These are phyloP conservation scores for Diutina pseudorugosa DNA, from an alignment of 1,139 yeast species.

Conservation along the genomic window DNA sequence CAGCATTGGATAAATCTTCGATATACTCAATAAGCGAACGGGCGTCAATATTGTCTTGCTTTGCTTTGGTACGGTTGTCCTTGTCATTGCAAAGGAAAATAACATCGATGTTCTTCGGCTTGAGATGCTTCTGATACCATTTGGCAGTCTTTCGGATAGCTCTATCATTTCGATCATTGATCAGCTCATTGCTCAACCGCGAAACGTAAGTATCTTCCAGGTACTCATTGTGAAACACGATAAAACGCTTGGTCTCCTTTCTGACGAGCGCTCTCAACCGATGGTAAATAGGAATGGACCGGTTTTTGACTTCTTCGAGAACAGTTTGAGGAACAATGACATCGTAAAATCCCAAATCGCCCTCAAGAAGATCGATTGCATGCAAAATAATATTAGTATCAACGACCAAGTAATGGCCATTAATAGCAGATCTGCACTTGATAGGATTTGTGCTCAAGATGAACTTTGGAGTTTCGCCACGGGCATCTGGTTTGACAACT, in stretches of 20 bases:
- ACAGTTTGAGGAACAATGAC: conserved; percentile 91
- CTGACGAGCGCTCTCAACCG: conserved; percentile 69
- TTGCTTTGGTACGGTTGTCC: conserved; percentile 51
- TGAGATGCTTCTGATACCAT: conserved; percentile 65
- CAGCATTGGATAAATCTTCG: conserved; percentile 61
- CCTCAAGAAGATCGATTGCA: conserved; percentile 84
- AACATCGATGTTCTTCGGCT: conserved; percentile 30
- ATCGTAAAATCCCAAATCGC: conserved; percentile 66
- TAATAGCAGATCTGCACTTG: conserved; percentile 17
- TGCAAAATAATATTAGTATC: conserved; percentile 85
- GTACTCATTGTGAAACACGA: conserved; percentile 91
- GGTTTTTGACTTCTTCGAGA: conserved; percentile 81
- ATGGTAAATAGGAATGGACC: conserved; percentile 80
- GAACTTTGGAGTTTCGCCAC: conserved; percentile 38
- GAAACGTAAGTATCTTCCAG: conserved; percentile 55
- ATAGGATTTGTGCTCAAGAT: conserved; percentile 40
- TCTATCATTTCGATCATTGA: conserved; percentile 87
- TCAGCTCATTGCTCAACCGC: conserved; percentile 55
- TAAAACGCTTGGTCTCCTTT: conserved; percentile 72
- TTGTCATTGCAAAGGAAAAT: conserved; percentile 72
- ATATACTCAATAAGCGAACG: conserved; percentile 55
- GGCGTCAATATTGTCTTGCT: conserved; percentile 40
- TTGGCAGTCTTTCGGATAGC: conserved; percentile 67
- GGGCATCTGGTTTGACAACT: conserved; percentile 42
- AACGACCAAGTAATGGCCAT: conserved; percentile 59